These are phyloP conservation scores for Fistulinella staudtii DNA, from an alignment of 1,284 basidiomycete species.

Conservation along the genomic window DNA sequence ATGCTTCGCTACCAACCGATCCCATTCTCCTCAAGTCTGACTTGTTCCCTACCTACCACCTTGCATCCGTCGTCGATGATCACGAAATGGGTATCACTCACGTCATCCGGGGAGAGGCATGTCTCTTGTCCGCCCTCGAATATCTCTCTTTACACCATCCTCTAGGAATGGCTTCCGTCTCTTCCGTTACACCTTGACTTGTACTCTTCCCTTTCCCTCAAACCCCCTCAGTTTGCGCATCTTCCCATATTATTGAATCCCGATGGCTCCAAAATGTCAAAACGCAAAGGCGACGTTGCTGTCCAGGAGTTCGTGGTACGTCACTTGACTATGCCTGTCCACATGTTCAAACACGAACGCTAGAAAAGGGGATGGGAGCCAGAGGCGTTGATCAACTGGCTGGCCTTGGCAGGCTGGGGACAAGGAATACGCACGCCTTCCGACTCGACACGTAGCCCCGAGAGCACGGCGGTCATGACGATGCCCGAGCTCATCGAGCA, in stretches of 20 bases:
- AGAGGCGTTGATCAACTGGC: constrained; percentile 87
- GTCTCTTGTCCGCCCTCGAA: constrained; percentile 12
- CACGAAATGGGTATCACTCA: constrained; percentile 95
- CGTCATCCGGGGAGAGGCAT: constrained; percentile 89
- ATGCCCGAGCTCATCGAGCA: constrained; percentile 60
- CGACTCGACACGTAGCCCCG: constrained; percentile 42
- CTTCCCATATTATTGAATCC: constrained; percentile 87
- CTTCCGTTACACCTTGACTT: constrained; percentile 91
- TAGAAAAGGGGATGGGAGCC: constrained; percentile 85
- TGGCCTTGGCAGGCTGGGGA: constrained; percentile 92
- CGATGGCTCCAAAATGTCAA: constrained; percentile 93
- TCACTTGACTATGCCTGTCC: not conserved
- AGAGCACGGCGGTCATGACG: constrained; percentile 63
- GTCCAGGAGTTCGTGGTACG: constrained; percentile 84
- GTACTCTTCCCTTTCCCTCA: constrained; percentile 74
- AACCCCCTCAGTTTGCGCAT: constrained; percentile 84
- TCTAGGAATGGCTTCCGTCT: constrained; percentile 93
- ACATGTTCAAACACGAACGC: not conserved
- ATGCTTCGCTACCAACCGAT: constrained; percentile 79
- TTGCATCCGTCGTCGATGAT: constrained; percentile 95
- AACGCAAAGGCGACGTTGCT: constrained; percentile 85
- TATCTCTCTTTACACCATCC: not conserved
- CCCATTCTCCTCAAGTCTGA: constrained; percentile 93
- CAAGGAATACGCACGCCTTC: constrained; percentile 20
- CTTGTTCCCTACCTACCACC: constrained; percentile 92